A percentile compares a stretch with the other conserved stretches of the same genome.
Evolutionary conservation across 1,139 yeast genomes (phyloP).

Genomic region (Sugiyamaella paludigena): DNA sequence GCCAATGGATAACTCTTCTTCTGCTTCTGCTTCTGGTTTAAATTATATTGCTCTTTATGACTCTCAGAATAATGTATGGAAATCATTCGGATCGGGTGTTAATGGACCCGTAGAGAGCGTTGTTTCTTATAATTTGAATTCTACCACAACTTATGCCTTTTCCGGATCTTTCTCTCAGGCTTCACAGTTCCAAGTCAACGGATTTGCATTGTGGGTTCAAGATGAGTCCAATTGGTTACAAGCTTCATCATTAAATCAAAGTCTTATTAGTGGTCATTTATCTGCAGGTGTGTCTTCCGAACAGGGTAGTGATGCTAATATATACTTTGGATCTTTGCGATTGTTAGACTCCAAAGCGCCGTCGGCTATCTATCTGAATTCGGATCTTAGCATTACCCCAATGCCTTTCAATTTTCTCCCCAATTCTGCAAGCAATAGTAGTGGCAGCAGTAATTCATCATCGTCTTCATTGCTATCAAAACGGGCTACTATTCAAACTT

Average conservation of each 20-base stretch:
- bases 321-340: slow-evolving; percentile 30
- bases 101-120: slow-evolving; percentile 31
- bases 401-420: slow-evolving; percentile 40
- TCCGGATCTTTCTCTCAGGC: slow-evolving; percentile 34
- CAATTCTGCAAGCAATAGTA: slow-evolving; percentile 26
- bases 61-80: slow-evolving; percentile 26
- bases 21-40: slow-evolving; percentile 29
- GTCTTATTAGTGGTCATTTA: slow-evolving; percentile 26
- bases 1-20: slow-evolving; percentile 27
- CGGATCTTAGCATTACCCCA: slow-evolving; percentile 27
- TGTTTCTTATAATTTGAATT: slow-evolving; percentile 29
- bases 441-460: slow-evolving; percentile 23
- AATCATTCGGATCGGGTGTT: slow-evolving; percentile 30
- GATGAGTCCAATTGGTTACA: slow-evolving; percentile 30
- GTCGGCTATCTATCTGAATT: slow-evolving; percentile 30
- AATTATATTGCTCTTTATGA: slow-evolving; percentile 33
- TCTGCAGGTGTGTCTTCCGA: slow-evolving; percentile 20
- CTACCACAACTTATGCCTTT: slow-evolving; percentile 41
- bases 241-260: slow-evolving; percentile 21
- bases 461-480: slow-evolving; percentile 19
- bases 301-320: slow-evolving; percentile 12
- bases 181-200: slow-evolving; percentile 18
- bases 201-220: slow-evolving; percentile 34
- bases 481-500: slow-evolving; percentile 23
- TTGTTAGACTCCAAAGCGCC: slow-evolving; percentile 27